Base-by-base conservation (phyloP, 352 stramenopile genomes). In the Pythium brassicae region DNA sequence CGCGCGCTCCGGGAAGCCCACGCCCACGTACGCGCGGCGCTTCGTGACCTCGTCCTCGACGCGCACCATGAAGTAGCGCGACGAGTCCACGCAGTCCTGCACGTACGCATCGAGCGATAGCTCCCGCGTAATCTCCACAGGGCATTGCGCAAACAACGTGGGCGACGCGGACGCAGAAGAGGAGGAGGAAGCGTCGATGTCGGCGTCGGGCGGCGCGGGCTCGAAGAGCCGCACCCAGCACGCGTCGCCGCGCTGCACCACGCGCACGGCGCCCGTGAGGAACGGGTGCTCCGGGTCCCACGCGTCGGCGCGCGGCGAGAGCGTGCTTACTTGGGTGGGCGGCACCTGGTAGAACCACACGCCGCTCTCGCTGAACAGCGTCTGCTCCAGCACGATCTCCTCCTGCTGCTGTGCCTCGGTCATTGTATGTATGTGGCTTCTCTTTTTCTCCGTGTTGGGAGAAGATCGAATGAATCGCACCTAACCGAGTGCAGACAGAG, bases 311-410 rank as follows among this genome's bases (percentile, higher is more conserved):
- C 85, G 83, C 45, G 85, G 85, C 40, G 76, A 76, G 22, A 92
- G 68, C 62, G 72, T 89, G 35, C 70, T 83, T 50, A 95, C 74
- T 56, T 93, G 79, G 3, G 63, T 58, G 4, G 76, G 35, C 0
- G 83, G 81, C 14, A 95, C 78, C 43, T 92, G 84, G 67, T 95
- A 95, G 69, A 95, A 80, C 85, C 85, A 95, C 50, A 95, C 83
- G 61, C 73, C 66, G 54, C 53, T 75, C 63, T 89, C 81, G 15
- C 76, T 70, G 65, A 95, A 95, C 32, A 93, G 69, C 57, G 72
- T 68, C 55, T 89, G 82, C 72, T 88, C 83, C 53, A 93, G 57
- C 57, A 73, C 76, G 55, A 80, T 68, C 42, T 56, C 39, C 29
- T 34, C 55, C 19, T 25, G 20, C 22, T 46, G 17, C 44, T 53